Base-by-base conservation (phyloP, 2,329 filamentous ascomycete genomes). In the Myriosclerotinia scirpicola region DNA sequence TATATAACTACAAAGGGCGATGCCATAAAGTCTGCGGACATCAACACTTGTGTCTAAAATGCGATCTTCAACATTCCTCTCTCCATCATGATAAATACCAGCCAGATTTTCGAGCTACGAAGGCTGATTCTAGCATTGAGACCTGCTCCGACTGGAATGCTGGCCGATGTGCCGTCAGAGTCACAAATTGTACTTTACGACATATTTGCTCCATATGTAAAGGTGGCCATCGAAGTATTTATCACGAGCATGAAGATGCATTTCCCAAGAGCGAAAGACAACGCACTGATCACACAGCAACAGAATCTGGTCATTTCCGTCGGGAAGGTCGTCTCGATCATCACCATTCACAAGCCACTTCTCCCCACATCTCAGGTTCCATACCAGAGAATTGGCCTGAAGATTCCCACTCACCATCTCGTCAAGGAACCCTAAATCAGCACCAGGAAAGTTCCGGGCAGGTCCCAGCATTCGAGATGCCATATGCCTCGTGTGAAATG, bases 31-130 rank as follows among this genome's bases (percentile, higher is more conserved):
- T 30, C 8, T 60, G 58, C 15, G 44, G 58, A 11, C 58, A 50
- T 9, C 58, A 60, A 50, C 58, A 60, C 30, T 38, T 60, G 30
- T 60, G 58, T 50, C 5, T 60, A 9, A 60, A 60, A 38, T 60
- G 58, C 8, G 44, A 60, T 50, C 58, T 60, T 50, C 58, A 38
- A 38, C 58, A 60, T 20, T 60, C 58, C 5, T 60, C 58, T 22
- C 58, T 60, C 0, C 30, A 60, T 26, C 58, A 60, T 12, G 42
- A 60, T 50, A 46, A 38, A 38, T 60, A 60, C 44, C 58, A 60
- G n/a, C 58, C 58, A 11, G 26, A 60, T 22, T 60, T 60, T 7
- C 58, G 58, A 50, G 42, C 56, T 5, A 4, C 3, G 20, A 60
- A 60, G 11, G n/a, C n/a, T 1, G 56, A 60, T 60, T 20, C 56